Evolutionary conservation across 2,329 filamentous ascomycete genomes (phyloP), one percentile per base, ranked within the genome.

Genomic region (Clonostachys byssicola): DNA sequence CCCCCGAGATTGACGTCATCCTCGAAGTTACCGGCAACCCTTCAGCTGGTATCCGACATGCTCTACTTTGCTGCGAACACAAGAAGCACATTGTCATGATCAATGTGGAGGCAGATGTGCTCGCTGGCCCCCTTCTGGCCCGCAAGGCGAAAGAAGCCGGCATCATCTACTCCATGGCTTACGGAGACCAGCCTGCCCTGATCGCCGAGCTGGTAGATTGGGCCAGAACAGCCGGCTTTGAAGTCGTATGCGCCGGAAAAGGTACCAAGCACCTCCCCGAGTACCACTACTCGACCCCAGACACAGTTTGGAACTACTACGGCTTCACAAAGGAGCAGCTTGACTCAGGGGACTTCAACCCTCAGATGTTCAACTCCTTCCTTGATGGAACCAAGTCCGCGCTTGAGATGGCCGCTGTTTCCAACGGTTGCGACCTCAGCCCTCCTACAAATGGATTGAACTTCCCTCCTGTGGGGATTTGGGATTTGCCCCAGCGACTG

Each of bases 81-180:
- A 70, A 72, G 57, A 73, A 72, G 56, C 71, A 73, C 55, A 72
- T 74, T 43, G 70, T 73, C 23, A 72, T 73, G 69, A 67, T 73
- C 54, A 73, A 71, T 47, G 70, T 72, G 30, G 69, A 73, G 55
- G 70, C 67, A 23, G 67, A 74, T 52, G 66, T 72, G 1, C 60
- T 73, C 6, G 68, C 66, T 12, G 68, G 68, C 3, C 69, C 68
- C 8, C 54, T 72, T 2, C 55, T 73, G 4, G 64, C 64, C 4
- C 60, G 66, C 3, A 67, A 66, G 50, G 70, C 70, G 2, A 59
- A 64, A 44, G 70, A 72, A 53, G 68, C 67, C 4, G 71, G 68
- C 42, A 74, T 72, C 40, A 70, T 73, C 40, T 72, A 73, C 58
- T 69, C 63, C 8, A 73, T 73, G 68, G 71, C 68, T 0, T 73